phyloP scores from a whole-genome alignment of 1,284 basidiomycete species.

The Phylloboletellus chloephorus region DNA sequence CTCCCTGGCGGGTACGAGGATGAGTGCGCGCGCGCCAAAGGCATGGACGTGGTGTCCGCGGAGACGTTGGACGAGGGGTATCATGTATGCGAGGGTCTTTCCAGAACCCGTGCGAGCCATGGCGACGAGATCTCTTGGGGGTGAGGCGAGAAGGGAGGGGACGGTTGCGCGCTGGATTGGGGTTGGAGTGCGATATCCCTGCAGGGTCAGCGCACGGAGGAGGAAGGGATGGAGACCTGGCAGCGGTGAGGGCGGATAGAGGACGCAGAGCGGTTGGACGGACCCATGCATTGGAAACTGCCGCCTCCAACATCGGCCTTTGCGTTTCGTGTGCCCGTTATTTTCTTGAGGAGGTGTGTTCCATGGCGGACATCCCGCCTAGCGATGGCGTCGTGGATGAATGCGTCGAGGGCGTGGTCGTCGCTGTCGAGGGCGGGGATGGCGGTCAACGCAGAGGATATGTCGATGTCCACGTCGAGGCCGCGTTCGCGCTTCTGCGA shows the following conservation, averaged over 20 bases:
- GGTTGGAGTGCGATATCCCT: constrained; percentile 93
- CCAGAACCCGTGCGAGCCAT: constrained; percentile 99
- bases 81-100: constrained; percentile 95
- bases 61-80: constrained; percentile 87
- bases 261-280: constrained; percentile 23
- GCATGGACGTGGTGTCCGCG: constrained; percentile 74
- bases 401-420: constrained; percentile 53
- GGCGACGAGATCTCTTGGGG: constrained; percentile 92
- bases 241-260: constrained; percentile 5
- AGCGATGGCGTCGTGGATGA: constrained; percentile 60
- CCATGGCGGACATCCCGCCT: constrained; percentile 67
- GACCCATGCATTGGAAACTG: constrained; percentile 86
- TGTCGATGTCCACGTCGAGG: constrained; percentile 45
- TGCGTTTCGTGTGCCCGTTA: constrained; percentile 58
- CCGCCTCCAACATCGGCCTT: constrained; percentile 78
- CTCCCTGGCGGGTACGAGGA: constrained; percentile 91
- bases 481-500: constrained; percentile 35
- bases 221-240: constrained; percentile 83
- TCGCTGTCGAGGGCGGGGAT: constrained; percentile 31
- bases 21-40: constrained; percentile 84
- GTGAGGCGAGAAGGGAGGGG: constrained; percentile 77
- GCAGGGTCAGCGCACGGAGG: constrained; percentile 81
- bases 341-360: constrained; percentile 64
- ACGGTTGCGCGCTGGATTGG: constrained; percentile 94
- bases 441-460: constrained; percentile 40